Evolutionary conservation across 2,329 filamentous ascomycete species (phyloP).

Genomic region (Colletotrichum aenigma): DNA sequence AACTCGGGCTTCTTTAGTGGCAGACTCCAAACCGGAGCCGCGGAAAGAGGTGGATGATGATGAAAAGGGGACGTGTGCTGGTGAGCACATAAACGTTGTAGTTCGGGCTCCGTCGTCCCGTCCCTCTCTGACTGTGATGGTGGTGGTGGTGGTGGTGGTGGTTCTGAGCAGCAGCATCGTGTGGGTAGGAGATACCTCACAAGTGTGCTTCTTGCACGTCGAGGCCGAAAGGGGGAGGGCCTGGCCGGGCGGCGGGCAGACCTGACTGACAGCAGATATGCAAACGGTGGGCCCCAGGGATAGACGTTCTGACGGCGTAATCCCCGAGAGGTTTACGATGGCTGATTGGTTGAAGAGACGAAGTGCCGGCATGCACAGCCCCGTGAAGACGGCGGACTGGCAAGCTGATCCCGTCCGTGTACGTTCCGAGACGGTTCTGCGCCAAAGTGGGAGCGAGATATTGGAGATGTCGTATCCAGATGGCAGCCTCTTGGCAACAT

Average conservation of each 20-base stretch:
- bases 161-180: neutral
- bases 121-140: neutral
- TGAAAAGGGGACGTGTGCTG: neutral
- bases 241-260: neutral
- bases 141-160: neutral
- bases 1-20: neutral
- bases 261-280: constrained; percentile 2
- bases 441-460: neutral
- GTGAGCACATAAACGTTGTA: neutral
- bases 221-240: neutral
- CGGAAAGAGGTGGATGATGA: neutral
- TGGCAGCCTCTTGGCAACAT: neutral
- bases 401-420: neutral
- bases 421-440: neutral
- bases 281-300: neutral
- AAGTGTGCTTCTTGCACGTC: neutral
- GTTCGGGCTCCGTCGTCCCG: neutral
- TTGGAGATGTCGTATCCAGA: neutral
- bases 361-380: constrained; percentile 6
- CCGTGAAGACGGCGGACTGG: neutral
- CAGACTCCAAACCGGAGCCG: neutral
- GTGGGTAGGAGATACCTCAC: neutral
- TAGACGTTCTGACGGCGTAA: neutral
- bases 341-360: constrained; percentile 1
- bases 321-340: neutral